A percentile compares a stretch with the other conserved stretches of the same genome.
phyloP scores from a whole-genome alignment of 495 filamentous ascomycete genomes.

The Annulohypoxylon stygium region DNA sequence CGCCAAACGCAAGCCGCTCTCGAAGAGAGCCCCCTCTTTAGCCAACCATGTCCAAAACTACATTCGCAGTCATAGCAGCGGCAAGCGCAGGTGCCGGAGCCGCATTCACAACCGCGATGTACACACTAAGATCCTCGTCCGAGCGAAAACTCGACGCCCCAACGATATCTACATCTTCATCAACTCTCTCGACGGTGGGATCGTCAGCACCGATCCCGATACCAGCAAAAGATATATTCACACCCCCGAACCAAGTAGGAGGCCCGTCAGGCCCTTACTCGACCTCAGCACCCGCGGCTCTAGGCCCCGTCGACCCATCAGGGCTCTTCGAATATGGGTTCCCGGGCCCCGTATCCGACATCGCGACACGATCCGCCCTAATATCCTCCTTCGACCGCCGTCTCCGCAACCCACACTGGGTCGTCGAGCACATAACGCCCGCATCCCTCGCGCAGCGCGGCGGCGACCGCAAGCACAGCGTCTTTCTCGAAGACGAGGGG shows the following conservation, averaged over 20 bases:
- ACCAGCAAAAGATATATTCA: conserved; percentile 58
- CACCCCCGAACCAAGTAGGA: conserved; percentile 50
- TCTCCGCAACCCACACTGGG: conserved; percentile 93
- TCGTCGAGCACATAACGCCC: conserved; percentile 97
- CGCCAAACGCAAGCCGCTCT: conserved; percentile 17
- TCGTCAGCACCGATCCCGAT: conserved; percentile 60
- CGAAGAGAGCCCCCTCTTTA: conserved; percentile 25
- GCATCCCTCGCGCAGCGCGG: conserved; percentile 78
- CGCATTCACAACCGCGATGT: conserved; percentile 80
- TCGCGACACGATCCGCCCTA: conserved; percentile 78
- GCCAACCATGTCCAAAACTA: conserved; percentile 83
- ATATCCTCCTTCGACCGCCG: conserved; percentile 92
- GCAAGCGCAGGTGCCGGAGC: conserved; percentile 91
- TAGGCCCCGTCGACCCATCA: conserved; percentile 77
- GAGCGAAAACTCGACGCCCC: conserved; percentile 62
- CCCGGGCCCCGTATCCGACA: conserved; percentile 88
- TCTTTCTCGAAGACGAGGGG: conserved; percentile 82
- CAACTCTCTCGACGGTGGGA: conserved; percentile 52
- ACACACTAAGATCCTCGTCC: conserved; percentile 67
- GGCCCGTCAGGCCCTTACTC: conserved; percentile 34
- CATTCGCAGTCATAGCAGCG: conserved; percentile 87
- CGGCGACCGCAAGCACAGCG: conserved; percentile 85
- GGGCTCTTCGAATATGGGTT: conserved; percentile 98
- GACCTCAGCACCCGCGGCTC: conserved; percentile 53
- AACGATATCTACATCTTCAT: conserved; percentile 60